Conservation (phyloP, 306 rosid species). For the Lathyrus sativus region DNA sequence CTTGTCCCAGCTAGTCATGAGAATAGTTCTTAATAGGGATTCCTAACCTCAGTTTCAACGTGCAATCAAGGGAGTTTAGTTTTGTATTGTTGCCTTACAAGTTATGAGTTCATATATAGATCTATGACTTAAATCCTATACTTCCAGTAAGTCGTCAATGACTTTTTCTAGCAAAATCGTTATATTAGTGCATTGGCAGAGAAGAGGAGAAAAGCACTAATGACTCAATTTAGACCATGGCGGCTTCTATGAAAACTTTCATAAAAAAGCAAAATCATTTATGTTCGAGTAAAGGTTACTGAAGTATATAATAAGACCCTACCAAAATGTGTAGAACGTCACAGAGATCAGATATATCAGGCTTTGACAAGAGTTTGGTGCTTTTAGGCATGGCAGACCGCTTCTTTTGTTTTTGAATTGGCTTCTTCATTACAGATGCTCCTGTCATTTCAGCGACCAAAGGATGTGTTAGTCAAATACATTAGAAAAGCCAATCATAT, state of each 20-base stretch:
- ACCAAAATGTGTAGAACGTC: constrained; percentile 61
- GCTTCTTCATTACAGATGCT: constrained; percentile 36
- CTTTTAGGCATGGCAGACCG: constrained; percentile 48
- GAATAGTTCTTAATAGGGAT: background rate
- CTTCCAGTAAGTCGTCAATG: background rate
- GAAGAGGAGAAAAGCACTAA: background rate
- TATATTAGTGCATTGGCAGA: background rate
- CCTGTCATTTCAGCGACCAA: constrained; percentile 28
- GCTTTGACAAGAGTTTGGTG: constrained; percentile 47
- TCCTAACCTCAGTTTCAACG: background rate
- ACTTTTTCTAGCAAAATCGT: background rate
- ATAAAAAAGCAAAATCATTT: background rate
- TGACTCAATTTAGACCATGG: constrained; percentile 10
- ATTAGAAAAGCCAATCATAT: constrained; percentile 18
- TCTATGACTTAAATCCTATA: background rate
- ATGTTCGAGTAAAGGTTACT: constrained; percentile 20
- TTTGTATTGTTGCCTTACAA: background rate
- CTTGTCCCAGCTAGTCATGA: background rate
- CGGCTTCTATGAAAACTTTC: constrained; percentile 1
- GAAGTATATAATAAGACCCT: constrained; percentile 37
- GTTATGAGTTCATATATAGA: constrained; percentile 6
- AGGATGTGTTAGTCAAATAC: constrained; percentile 30
- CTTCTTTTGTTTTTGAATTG: constrained; percentile 40
- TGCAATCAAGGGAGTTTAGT: background rate
- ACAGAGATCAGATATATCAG: constrained; percentile 60